Evolutionary conservation across 192 early-diverging fungal genomes (phyloP).

Genomic region (Gaertneriomyces sp.): DNA sequence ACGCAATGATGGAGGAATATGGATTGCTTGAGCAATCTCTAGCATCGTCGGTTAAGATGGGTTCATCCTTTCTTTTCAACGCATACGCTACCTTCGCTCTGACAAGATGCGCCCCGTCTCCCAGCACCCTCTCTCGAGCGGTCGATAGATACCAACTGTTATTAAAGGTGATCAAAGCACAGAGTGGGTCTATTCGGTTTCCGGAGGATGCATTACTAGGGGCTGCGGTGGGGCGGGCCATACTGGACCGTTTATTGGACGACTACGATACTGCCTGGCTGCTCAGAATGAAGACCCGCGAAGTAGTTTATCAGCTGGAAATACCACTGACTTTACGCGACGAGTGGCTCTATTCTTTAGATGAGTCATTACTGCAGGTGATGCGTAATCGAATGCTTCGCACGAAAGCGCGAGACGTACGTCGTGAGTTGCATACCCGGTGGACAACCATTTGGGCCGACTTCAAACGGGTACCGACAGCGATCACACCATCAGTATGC

Average conservation of each 20-base stretch:
- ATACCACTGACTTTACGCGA: too few relatives aligned
- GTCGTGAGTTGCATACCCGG: slow-evolving; percentile 6
- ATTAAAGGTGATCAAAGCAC: too few relatives aligned
- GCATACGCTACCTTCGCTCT: too few relatives aligned
- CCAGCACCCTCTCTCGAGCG: too few relatives aligned
- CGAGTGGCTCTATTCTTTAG: neutral
- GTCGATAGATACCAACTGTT: too few relatives aligned
- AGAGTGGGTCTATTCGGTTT: too few relatives aligned
- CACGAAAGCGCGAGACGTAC: neutral
- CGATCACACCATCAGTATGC: neutral
- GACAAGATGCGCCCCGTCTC: too few relatives aligned
- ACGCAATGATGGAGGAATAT: too few relatives aligned
- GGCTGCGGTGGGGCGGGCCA: neutral
- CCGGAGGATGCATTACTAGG: too few relatives aligned
- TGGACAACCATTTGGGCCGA: slow-evolving; percentile 12
- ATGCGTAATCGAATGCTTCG: neutral
- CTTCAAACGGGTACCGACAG: neutral
- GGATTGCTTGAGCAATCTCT: too few relatives aligned
- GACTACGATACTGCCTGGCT: neutral
- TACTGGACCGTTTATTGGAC: neutral
- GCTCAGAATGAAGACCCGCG: neutral
- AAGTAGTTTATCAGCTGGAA: neutral
- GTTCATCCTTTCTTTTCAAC: too few relatives aligned
- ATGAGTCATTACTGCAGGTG: slow-evolving; percentile 4
- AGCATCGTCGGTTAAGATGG: too few relatives aligned